These are phyloP conservation scores for Medicago ruthenica DNA, from an alignment of 306 rosid species.

Conservation along the genomic window DNA sequence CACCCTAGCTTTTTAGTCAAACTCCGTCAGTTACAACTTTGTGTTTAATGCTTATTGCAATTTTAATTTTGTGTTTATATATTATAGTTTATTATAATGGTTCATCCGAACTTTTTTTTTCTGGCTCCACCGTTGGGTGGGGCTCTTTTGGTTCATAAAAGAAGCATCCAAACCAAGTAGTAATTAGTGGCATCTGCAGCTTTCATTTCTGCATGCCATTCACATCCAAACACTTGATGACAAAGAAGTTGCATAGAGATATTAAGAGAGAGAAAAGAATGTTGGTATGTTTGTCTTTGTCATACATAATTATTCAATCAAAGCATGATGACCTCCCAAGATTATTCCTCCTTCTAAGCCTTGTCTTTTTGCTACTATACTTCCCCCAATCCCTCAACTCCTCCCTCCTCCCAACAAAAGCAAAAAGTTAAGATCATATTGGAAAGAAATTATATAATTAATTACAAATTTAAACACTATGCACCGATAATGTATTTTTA, in stretches of 20 bases:
- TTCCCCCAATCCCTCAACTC: conserved; percentile 54
- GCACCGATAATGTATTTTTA: background rate
- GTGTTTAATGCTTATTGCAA: too few relatives aligned
- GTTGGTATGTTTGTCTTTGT: conserved; percentile 78
- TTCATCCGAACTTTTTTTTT: too few relatives aligned
- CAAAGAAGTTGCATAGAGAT: conserved; percentile 61
- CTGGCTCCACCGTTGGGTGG: too few relatives aligned
- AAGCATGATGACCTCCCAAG: conserved; percentile 55
- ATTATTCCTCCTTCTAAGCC: conserved; percentile 55
- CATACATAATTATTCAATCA: conserved; percentile 71
- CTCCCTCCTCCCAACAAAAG: conserved; percentile 53
- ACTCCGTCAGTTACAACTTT: too few relatives aligned
- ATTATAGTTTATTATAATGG: too few relatives aligned
- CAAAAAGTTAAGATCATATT: conserved; percentile 43
- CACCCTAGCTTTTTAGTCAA: too few relatives aligned
- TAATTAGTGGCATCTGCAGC: conserved; percentile 67
- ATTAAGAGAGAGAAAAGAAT: conserved; percentile 48
- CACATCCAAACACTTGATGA: conserved; percentile 64
- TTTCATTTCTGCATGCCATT: conserved; percentile 80
- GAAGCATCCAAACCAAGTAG: conserved; percentile 62
- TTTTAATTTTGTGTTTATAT: too few relatives aligned
- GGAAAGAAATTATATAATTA: background rate
- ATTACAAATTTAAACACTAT: background rate
- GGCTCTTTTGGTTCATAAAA: conserved; percentile 46
- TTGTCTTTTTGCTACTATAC: conserved; percentile 56